Base-by-base conservation (phyloP, 352 stramenopile species). In the Phytophthora lateralis region DNA sequence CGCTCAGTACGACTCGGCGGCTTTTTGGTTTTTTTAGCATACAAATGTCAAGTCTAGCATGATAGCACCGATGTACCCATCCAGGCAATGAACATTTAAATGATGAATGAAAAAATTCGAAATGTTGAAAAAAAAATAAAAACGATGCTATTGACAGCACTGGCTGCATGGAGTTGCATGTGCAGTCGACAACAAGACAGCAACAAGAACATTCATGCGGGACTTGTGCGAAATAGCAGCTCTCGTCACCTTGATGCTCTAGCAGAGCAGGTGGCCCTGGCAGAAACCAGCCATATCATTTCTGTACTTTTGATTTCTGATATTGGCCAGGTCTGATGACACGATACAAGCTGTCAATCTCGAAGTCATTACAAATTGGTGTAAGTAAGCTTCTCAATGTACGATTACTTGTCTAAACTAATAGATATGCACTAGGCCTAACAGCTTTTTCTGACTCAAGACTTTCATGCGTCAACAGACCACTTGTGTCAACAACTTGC, bases 181-280 rank as follows among this genome's bases (percentile, higher is more conserved):
- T 2, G 2, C 5, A 21, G 35, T 42, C 15, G 6, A 42, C 35
- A 42, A 42, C 15, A 42, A 20, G 21, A 10, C 35, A 51, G 29
- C 29, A 47, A 51, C 18, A 34, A 56, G 21, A 17, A 58, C 17
- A 47, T 56, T 29, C 37, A 30, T 39, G 20, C 11, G 26, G 42
- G 32, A 43, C 55, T 26, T 44, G 20, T 9, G 52, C 17, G 11
- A 24, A 20, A 32, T 20, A 30, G 35, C 24, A 26, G 24, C 43
- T 41, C 57, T 60, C 34, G 56, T 60, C 57, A 60, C 32, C 29
- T 42, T 47, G 49, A 4, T n/a, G 10, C 60, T 66, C 58, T 26
- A 34, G 6, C 1, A 5, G 12, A 49, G 15, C 58, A 47, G 54
- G 21, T 69, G 55, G 47, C 14, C 8, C 12, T 26, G 26, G n/a